Evolutionary conservation across 2,329 filamentous ascomycete genomes (phyloP).

Genomic region (Chaetomium sp.): DNA sequence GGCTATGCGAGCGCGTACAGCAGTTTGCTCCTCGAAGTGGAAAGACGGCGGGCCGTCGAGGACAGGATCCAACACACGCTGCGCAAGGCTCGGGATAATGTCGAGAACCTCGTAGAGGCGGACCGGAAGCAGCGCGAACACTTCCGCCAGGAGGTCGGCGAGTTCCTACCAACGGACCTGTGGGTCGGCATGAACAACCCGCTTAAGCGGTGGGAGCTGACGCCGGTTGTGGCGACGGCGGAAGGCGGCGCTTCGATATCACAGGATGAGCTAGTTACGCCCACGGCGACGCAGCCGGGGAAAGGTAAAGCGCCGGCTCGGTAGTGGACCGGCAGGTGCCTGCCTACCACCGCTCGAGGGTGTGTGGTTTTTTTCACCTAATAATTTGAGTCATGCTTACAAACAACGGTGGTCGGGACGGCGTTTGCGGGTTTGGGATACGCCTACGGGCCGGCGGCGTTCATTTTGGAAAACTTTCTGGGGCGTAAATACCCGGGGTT

Average conservation of each 20-base stretch:
- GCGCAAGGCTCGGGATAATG: slow-evolving; percentile 67
- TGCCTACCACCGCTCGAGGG: too few species aligned
- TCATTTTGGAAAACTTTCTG: too few species aligned
- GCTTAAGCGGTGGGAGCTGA: slow-evolving; percentile 46
- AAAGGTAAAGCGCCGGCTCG: slow-evolving; percentile 1
- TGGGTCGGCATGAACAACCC: slow-evolving; percentile 70
- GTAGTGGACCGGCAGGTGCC: neutral
- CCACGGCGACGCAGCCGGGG: slow-evolving; percentile 7
- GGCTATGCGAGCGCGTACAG: slow-evolving; percentile 81
- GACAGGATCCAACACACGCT: slow-evolving; percentile 68
- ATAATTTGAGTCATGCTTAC: neutral
- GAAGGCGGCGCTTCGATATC: neutral
- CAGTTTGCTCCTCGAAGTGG: slow-evolving; percentile 75
- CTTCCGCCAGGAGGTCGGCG: slow-evolving; percentile 77
- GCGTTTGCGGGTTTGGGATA: too few species aligned
- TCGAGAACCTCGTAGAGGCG: slow-evolving; percentile 66
- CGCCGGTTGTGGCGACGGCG: slow-evolving; percentile 30
- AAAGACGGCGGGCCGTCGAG: slow-evolving; percentile 65
- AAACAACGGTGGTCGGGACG: too few species aligned
- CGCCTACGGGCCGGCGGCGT: too few species aligned
- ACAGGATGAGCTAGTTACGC: slow-evolving; percentile 13
- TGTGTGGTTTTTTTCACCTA: neutral
- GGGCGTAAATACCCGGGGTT: too few species aligned
- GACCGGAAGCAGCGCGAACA: slow-evolving; percentile 68
- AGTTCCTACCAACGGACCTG: slow-evolving; percentile 79